Conservation (phyloP, 2,329 filamentous ascomycete species). For the Plectosphaerella plurivora region DNA sequence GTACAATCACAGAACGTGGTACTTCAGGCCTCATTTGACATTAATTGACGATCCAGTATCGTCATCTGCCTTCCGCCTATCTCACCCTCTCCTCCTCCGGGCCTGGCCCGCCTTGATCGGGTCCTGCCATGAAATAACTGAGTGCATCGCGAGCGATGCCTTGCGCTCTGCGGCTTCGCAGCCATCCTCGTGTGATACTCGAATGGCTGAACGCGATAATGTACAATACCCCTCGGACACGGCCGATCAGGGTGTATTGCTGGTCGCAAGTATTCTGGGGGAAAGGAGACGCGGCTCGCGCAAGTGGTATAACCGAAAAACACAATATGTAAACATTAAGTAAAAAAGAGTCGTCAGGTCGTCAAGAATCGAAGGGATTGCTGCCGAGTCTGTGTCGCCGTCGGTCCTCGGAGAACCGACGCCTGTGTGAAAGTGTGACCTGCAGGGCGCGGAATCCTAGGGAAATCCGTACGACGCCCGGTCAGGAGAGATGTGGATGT, state of each 20-base stretch:
- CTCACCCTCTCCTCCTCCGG: too few species aligned
- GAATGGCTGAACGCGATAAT: neutral
- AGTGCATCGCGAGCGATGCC: neutral
- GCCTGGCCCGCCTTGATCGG: neutral
- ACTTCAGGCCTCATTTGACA: neutral
- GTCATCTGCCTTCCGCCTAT: neutral
- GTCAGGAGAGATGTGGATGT: too few species aligned
- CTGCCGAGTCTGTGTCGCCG: neutral
- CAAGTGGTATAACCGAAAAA: slow-evolving; percentile 8
- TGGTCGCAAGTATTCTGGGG: neutral
- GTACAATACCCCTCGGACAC: neutral
- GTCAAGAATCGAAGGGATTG: slow-evolving; percentile 14
- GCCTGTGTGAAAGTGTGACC: too few species aligned
- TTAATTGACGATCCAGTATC: neutral
- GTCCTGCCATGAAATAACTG: neutral
- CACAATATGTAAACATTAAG: slow-evolving; percentile 15
- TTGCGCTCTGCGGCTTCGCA: neutral
- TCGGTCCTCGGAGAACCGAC: too few species aligned
- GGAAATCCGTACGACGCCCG: too few species aligned
- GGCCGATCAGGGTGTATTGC: neutral
- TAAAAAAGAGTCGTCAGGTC: slow-evolving; percentile 14
- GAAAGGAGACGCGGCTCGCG: slow-evolving; percentile 9
- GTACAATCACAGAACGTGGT: neutral
- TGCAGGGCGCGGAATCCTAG: too few species aligned
- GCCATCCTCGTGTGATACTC: neutral